Base-by-base conservation (phyloP, 2,329 filamentous ascomycete species). In the Pestalotiopsis sp. region DNA sequence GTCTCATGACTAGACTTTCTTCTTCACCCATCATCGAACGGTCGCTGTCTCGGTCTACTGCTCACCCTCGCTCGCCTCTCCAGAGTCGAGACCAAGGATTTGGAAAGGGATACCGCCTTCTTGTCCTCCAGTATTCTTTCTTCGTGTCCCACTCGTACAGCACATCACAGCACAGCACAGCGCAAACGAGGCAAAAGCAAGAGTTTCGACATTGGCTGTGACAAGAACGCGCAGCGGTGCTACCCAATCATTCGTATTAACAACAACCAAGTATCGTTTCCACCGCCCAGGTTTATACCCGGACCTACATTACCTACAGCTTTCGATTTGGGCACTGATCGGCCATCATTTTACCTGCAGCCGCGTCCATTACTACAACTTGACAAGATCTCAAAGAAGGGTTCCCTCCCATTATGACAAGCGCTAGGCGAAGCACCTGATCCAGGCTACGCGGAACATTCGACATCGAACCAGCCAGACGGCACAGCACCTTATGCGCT, bases 381-480 rank as follows among this genome's bases (percentile, higher is more conserved):
- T n/a, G n/a, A n/a, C n/a, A 64, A 38, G 39, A 49, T 36, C 9
- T 62, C 2, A 4, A 31, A 31, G 27, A 36, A 41, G n/a, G 59
- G n/a, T 41, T 38, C 27, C 23, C n/a, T 20, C 27, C 59, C 4
- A 41, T 13, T 12, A 25, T 36, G 59, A 38, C 59, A 38, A n/a
- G 17, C 25, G 13, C 31, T 36, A 52, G 17, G 20, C 38, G 6
- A 65, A 65, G 63, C 63, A 57, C 45, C 63, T 65, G 45, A 57
- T 57, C 63, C 39, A 56, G n/a, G 11, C 27, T 41, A 36, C 14
- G 27, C 39, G 17, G 38, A 65, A 56, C 49, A 56, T 57, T 65
- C 63, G 49, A 56, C n/a, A 65, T 65, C 63, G 63, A 38, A 56
- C 49, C 63, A 65, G 63, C 45, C 27, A 41, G 36, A 27, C 60